Evolutionary conservation across 2,329 filamentous ascomycete genomes (phyloP).

Genomic region (Penicillium nordicum): DNA sequence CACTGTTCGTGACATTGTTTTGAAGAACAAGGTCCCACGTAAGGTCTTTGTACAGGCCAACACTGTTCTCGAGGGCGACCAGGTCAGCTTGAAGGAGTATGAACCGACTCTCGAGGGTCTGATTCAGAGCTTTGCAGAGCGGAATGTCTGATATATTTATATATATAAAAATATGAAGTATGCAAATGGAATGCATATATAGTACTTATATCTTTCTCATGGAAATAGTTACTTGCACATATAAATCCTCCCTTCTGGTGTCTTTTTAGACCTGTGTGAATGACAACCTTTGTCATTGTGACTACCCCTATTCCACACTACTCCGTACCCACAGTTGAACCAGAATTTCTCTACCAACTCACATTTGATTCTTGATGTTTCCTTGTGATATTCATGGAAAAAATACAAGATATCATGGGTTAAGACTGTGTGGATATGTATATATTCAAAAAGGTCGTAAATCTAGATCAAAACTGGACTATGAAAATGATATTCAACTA

Average conservation of each 20-base stretch:
- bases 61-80: constrained; percentile 67
- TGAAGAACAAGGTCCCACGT: constrained; percentile 58
- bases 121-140: constrained; percentile 75
- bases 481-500: not conserved
- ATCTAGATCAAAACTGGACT: not conserved
- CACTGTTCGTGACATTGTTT: constrained; percentile 64
- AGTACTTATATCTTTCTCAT: not conserved
- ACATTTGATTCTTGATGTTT: no score
- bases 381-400: no score
- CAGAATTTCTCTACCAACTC: not conserved
- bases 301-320: not conserved
- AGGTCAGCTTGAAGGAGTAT: constrained; percentile 79
- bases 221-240: not conserved
- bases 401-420: not conserved
- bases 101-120: constrained; percentile 76
- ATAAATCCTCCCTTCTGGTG: not conserved
- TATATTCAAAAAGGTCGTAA: not conserved
- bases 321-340: not conserved
- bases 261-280: not conserved
- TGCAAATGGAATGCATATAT: not conserved
- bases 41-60: constrained; percentile 91
- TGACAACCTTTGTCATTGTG: not conserved
- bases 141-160: constrained; percentile 35
- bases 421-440: not conserved
- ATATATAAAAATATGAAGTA: not conserved